A percentile compares a stretch with the other conserved stretches of the same genome.
Conservation (phyloP, 495 filamentous ascomycete species). For the Neurospora sp. region DNA sequence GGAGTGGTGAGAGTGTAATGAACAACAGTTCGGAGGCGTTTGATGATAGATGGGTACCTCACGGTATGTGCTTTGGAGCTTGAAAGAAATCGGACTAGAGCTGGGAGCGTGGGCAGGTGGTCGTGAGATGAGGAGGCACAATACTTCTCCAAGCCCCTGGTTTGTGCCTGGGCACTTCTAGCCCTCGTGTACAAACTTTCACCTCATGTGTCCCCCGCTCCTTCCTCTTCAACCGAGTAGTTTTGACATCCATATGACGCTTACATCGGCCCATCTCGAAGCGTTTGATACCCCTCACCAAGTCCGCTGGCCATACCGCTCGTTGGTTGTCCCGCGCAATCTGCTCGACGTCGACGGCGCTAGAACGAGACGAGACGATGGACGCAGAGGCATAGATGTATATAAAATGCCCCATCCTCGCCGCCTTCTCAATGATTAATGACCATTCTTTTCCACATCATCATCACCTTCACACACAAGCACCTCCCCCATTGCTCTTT, state of each 20-base stretch:
- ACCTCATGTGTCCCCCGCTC: neutral
- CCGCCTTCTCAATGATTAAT: neutral
- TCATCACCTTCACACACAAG: neutral
- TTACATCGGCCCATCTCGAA: neutral
- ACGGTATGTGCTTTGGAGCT: neutral
- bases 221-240: neutral
- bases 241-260: neutral
- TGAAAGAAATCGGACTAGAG: neutral
- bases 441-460: neutral
- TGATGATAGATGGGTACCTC: neutral
- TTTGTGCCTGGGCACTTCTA: neutral
- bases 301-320: neutral
- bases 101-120: no score
- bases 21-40: neutral
- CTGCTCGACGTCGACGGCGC: neutral
- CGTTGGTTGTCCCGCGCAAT: neutral
- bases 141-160: no score
- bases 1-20: neutral
- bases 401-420: neutral
- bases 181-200: neutral
- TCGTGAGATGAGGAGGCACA: neutral
- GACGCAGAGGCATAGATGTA: neutral
- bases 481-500: neutral
- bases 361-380: neutral
- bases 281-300: neutral